phyloP scores from a whole-genome alignment of 2,329 filamentous ascomycete species.

The Fusarium graminum region DNA sequence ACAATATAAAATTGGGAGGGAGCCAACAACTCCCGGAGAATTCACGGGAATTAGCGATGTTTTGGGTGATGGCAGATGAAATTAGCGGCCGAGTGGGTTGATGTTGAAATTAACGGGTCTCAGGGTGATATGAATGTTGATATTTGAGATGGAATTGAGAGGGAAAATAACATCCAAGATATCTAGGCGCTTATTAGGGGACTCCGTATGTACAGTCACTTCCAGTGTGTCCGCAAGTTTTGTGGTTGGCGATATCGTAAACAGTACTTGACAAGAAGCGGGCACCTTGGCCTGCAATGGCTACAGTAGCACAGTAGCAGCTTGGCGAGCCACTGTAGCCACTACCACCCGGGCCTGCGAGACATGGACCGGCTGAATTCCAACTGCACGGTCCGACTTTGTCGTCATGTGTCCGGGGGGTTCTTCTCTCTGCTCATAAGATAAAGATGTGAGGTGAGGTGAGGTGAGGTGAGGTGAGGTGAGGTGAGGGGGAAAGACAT shows the following conservation, averaged over 20 bases:
- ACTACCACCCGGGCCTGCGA: constrained; percentile 35
- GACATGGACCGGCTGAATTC: constrained; percentile 32
- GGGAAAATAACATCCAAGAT: not conserved
- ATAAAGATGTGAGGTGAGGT: not conserved
- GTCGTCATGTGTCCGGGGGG: constrained; percentile 44
- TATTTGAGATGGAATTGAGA: not conserved
- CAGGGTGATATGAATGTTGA: not conserved
- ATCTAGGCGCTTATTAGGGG: too few species aligned
- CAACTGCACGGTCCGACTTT: constrained; percentile 39
- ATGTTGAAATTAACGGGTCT: constrained; percentile 18
- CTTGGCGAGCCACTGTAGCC: constrained; percentile 37
- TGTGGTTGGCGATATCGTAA: constrained; percentile 9
- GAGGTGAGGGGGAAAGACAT: not conserved
- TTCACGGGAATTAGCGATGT: constrained; percentile 16
- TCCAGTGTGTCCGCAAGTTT: constrained; percentile 10
- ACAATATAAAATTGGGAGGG: constrained; percentile 40
- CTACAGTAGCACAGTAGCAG: too few species aligned
- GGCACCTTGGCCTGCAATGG: constrained; percentile 12
- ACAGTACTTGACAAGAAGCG: constrained; percentile 1
- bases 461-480: not conserved
- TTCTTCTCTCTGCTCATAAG: constrained; percentile 5
- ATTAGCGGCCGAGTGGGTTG: constrained; percentile 15
- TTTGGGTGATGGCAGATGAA: not conserved
- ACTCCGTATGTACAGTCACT: constrained; percentile 4
- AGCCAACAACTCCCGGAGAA: constrained; percentile 22